Percentiles rank a stretch among this genome's conserved stretches.
Evolutionary conservation across 1,139 yeast genomes (phyloP).

Genomic region (Kazachstania sp.): DNA sequence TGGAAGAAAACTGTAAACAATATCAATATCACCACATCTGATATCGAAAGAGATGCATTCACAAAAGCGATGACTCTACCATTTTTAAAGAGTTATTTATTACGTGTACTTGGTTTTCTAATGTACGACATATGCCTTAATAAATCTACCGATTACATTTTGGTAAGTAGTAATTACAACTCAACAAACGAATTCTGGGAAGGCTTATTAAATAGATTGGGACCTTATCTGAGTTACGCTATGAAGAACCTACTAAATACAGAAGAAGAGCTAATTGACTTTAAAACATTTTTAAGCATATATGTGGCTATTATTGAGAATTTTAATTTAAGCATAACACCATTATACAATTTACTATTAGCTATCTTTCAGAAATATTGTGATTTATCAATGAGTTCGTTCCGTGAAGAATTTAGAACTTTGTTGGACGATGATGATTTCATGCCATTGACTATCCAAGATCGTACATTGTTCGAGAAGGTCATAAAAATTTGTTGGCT

Average conservation of each 20-base stretch:
- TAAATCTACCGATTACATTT: slow-evolving; percentile 45
- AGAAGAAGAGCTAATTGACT: slow-evolving; percentile 35
- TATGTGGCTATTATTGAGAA: slow-evolving; percentile 73
- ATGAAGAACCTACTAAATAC: slow-evolving; percentile 28
- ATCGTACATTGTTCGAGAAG: slow-evolving; percentile 50
- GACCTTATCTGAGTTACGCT: slow-evolving; percentile 41
- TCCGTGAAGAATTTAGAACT: slow-evolving; percentile 52
- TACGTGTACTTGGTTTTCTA: slow-evolving; percentile 67
- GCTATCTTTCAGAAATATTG: slow-evolving; percentile 55
- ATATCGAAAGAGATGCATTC: slow-evolving; percentile 19
- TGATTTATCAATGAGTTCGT: slow-evolving; percentile 45
- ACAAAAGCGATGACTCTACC: slow-evolving; percentile 18
- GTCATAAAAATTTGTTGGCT: slow-evolving; percentile 66
- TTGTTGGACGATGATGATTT: slow-evolving; percentile 74
- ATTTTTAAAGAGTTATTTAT: slow-evolving; percentile 49
- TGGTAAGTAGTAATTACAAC: slow-evolving; percentile 44
- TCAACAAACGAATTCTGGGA: slow-evolving; percentile 76
- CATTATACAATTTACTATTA: slow-evolving; percentile 56
- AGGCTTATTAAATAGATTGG: slow-evolving; percentile 49
- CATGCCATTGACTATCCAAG: slow-evolving; percentile 72
- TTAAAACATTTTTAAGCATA: slow-evolving; percentile 58
- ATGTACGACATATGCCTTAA: slow-evolving; percentile 64
- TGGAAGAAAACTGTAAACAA: slow-evolving; percentile 31
- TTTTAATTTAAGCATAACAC: slow-evolving; percentile 51
- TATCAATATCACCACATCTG: slow-evolving; percentile 17